Conservation (phyloP, 208 protist species). For the Novymonas esmeraldas region DNA sequence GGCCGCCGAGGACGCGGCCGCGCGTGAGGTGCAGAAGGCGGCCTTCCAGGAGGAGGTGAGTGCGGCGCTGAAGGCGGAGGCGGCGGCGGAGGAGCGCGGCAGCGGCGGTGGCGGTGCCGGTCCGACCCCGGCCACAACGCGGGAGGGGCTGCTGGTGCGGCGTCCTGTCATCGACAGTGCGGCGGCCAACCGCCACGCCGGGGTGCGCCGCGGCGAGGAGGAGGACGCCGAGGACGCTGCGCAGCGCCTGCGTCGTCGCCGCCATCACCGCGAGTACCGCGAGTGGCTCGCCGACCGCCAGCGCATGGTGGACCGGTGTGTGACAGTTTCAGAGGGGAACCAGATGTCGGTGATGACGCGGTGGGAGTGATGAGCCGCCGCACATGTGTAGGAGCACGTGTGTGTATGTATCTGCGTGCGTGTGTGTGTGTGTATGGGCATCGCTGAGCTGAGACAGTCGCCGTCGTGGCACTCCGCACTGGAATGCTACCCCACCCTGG, state of each 20-base stretch:
- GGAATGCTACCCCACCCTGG: no score
- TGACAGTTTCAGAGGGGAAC: neutral
- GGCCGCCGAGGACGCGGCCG: conserved; percentile 31
- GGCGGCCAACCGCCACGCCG: neutral
- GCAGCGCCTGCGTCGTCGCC: conserved; percentile 15
- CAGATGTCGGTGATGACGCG: conserved; percentile 5
- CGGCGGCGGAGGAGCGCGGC: neutral
- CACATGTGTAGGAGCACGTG: no score
- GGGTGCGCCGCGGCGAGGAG: neutral
- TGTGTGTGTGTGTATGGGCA: neutral
- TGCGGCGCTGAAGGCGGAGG: conserved; percentile 10
- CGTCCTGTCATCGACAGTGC: neutral
- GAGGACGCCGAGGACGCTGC: conserved; percentile 24
- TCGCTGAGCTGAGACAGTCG: no score
- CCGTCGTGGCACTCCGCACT: no score
- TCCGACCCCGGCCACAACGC: neutral
- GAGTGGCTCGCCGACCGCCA: conserved; percentile 25
- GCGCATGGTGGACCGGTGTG: conserved; percentile 20
- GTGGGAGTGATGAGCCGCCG: conserved; percentile 21
- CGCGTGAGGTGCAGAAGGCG: conserved; percentile 19
- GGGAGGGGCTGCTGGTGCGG: conserved; percentile 1
- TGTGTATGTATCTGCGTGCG: neutral
- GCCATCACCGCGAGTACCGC: conserved; percentile 20
- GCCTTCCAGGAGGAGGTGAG: conserved; percentile 33
- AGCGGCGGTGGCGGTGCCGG: neutral